Evolutionary conservation across 768 basidiomycete genomes (phyloP), one percentile per base, ranked within the genome.

Genomic region (Phanerodontia chrysosporium): DNA sequence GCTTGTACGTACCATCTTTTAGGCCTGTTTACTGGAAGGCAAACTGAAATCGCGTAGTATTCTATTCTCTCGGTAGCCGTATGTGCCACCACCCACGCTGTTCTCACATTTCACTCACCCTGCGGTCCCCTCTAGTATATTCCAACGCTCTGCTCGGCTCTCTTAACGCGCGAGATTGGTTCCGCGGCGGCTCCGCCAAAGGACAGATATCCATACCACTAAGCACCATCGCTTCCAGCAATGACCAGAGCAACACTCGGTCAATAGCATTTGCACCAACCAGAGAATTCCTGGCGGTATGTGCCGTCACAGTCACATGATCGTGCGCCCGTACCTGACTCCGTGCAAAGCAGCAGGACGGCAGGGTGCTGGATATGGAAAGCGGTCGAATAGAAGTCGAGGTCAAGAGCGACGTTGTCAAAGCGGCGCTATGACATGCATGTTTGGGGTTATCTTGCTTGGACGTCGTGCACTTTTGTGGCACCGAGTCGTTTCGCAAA

Each of bases 111-210:
- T n/a, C n/a, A n/a, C n/a, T n/a, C n/a, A n/a, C n/a, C n/a, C n/a
- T n/a, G 39, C 32, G 4, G 16, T 42, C 39, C 39, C 18, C 39
- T 42, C 39, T 18, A 42, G 39, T 53, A 13, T 53, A 53, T 25
- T 53, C 52, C 21, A 53, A 53, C 35, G 36, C 52, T 2, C n/a
- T 53, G 30, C 52, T 53, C 22, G 52, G 35, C 9, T 53, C 52
- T 5, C 52, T 53, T 36, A 53, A 53, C 35, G 52, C 52, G 30
- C 52, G 52, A 10, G 52, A 53, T 25, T 53, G 52, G 52, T 53
- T 53, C 52, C 52, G 36, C 18, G 16, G 7, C n/a, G 52, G 36
- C 35, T 18, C 30, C 2, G 35, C 22, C 7, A 21, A 24, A 10
- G 39, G 39, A 18, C 39, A 42, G 18, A n/a, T 53, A 21, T 35